Base-by-base conservation (phyloP, 371 early-diverging fungal species). In the Mortierella sp. region DNA sequence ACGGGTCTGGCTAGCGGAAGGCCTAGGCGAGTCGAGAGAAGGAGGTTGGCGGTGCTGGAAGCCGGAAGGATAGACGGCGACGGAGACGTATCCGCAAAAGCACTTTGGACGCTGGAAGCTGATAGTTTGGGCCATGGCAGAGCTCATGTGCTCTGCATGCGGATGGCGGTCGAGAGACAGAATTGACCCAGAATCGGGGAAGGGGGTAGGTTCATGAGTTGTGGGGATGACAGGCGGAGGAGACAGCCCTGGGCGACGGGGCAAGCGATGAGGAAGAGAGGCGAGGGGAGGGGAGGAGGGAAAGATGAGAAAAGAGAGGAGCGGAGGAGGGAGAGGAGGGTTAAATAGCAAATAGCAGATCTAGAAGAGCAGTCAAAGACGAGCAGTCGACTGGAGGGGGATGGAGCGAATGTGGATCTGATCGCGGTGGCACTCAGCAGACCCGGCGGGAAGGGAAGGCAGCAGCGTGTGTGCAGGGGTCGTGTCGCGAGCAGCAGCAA, bases 61-160 rank as follows among this genome's bases (percentile, higher is more conserved):
- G 49, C 37, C 2, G 34, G 52, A 24, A 24, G 50, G 29, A 27
- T 65, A 57, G 34, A 65, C 39, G 10, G 58, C 34, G 25, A 28
- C 27, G 21, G 65, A 57, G 21, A 46, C 40, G 46, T 52, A 46
- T 4, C 65, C 65, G 21, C 65, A 65, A 39, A 65, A 65, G 44
- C 65, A 65, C 24, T 52, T 49, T 31, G 65, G 65, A 31, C 63
- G 63, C 27, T 21, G 24, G 3, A 54, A 43, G 2, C 21, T 4
- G 43, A 54, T 14, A 3, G 24, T 24, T 41, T 51, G 27, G 9
- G 51, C 29, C 51, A 51, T 51, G 51, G 44, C 9, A 17, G 19
- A 43, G 44, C n/a, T 14, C 44, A 43, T 14, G 13, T 16, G 8
- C 50, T 12, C 17, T 14, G 14, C 50, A 10, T 3, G 13, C 27